Evolutionary conservation across 2,329 filamentous ascomycete species (phyloP), one percentile per base, ranked within the genome.

Genomic region (Laburnicola sp.): DNA sequence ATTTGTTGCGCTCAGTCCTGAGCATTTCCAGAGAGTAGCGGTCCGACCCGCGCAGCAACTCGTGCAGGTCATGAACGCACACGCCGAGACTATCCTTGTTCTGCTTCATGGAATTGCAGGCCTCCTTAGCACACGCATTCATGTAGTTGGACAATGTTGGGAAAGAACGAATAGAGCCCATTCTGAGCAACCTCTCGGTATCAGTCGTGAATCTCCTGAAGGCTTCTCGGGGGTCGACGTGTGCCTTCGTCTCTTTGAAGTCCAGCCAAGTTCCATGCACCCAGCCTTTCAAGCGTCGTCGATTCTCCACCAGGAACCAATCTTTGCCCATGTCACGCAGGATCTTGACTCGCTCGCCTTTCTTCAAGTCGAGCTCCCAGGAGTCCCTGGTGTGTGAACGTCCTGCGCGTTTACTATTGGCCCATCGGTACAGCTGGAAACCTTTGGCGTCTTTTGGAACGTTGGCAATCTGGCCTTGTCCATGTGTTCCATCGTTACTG

Each of bases 31-130:
- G 51, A 1, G 53, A 59, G 39, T 63, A 68, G 3, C 38, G 21
- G 2, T 56, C 63, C 6, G 65, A 66, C 4, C 63, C 67, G n/a
- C 56, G 34, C 32, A 72, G 51, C 23, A 72, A 41, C 22, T 41
- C 48, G 31, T 50, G 45, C 34, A 72, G 40, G 40, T 70, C 64
- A 45, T 72, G 69, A 4, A 46, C 25, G 40, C 70, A 72, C 42
- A 70, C 62, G 6, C 58, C 60, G n/a, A 64, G 31, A 10, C 30
- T 50, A 2, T 35, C 34, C 10, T 7, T 34, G 22, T 54, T 49
- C 23, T 56, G 27, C 50, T 69, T 70, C 9, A 51, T 3, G 8
- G n/a, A 4, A 31, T 57, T 53, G 48, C 70, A 72, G 1, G 34
- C 48, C 2, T 6, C 39, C 6, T 53, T 51, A 3, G 50, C 41